phyloP scores from a whole-genome alignment of 2,329 filamentous ascomycete genomes.

The Diaporthe nobilis region DNA sequence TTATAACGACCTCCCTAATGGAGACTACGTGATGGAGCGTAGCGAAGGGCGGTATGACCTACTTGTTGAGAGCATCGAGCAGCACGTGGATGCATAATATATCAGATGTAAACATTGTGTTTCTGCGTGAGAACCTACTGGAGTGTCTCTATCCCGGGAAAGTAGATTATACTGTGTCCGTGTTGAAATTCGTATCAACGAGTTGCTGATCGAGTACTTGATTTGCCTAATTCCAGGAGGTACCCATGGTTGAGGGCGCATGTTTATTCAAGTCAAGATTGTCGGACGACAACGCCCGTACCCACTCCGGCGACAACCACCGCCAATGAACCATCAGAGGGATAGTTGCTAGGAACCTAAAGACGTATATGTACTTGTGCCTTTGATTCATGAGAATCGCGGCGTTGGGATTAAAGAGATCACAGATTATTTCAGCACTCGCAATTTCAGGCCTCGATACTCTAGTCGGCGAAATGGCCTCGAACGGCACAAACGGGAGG shows the following conservation, averaged over 20 bases:
- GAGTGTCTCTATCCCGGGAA: not conserved
- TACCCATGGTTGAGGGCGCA: not conserved
- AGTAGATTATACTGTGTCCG: not conserved
- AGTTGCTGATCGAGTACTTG: not conserved
- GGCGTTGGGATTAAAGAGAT: not conserved
- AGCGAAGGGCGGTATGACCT: not conserved
- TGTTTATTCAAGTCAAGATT: not conserved
- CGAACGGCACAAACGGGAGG: conserved; percentile 18
- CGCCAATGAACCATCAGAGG: not conserved
- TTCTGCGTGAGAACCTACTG: not conserved
- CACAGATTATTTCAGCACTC: not conserved
- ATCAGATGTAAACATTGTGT: not conserved
- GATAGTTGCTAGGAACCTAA: not conserved
- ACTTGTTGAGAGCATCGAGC: not conserved
- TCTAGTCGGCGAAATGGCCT: not conserved
- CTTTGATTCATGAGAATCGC: not conserved
- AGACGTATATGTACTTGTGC: conserved; percentile 1
- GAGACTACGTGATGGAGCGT: conserved; percentile 25
- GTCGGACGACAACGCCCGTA: not conserved
- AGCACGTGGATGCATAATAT: not conserved
- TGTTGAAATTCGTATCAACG: not conserved
- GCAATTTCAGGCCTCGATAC: not conserved
- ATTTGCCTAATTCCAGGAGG: not conserved
- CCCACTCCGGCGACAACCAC: not conserved
- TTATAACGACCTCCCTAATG: conserved; percentile 56